Evolutionary conservation across 345 rosid genomes (phyloP).

Genomic region (Crucihimalaya himalaica): DNA sequence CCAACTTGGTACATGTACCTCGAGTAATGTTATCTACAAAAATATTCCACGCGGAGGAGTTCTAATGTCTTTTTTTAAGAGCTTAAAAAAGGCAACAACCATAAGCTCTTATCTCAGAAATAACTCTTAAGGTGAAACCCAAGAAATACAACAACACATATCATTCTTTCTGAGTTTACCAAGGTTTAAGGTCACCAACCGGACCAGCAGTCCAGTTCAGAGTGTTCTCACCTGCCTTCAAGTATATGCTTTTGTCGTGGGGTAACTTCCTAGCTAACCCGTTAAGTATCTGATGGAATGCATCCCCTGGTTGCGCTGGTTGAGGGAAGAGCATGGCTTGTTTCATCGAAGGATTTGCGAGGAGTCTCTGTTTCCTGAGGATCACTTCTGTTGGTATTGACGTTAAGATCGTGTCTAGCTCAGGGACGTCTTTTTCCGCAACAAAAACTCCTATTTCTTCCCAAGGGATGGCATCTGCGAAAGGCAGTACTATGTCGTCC

Average conservation of each 20-base stretch:
- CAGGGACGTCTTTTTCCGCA: slow-evolving; percentile 80
- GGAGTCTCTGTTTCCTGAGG: slow-evolving; percentile 85
- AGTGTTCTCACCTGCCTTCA: slow-evolving; percentile 58
- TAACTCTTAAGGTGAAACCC: slow-evolving; percentile 12
- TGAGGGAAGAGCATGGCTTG: slow-evolving; percentile 92
- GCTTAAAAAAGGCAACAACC: not conserved
- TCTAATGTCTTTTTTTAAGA: not conserved
- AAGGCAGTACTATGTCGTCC: slow-evolving; percentile 88
- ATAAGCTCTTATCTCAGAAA: slow-evolving; percentile 8
- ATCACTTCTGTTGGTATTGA: slow-evolving; percentile 77
- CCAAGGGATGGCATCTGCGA: slow-evolving; percentile 99
- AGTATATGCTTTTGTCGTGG: slow-evolving; percentile 52
- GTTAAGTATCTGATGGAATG: slow-evolving; percentile 92
- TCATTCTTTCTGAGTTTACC: slow-evolving; percentile 45
- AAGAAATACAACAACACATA: not conserved
- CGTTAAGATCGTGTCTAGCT: slow-evolving; percentile 77
- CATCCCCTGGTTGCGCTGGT: slow-evolving; percentile 89
- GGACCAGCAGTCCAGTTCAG: slow-evolving; percentile 96
- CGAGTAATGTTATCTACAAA: slow-evolving; percentile 26
- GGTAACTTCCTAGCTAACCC: slow-evolving; percentile 91
- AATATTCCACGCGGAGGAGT: slow-evolving; percentile 23
- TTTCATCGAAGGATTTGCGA: slow-evolving; percentile 95
- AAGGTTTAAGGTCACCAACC: slow-evolving; percentile 81
- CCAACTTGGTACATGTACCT: slow-evolving; percentile 6
- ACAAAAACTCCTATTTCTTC: slow-evolving; percentile 94